Percentiles rank a stretch among this genome's conserved stretches.
Evolutionary conservation across 192 early-diverging fungal genomes (phyloP).

Genomic region (Funneliformis geosporum): DNA sequence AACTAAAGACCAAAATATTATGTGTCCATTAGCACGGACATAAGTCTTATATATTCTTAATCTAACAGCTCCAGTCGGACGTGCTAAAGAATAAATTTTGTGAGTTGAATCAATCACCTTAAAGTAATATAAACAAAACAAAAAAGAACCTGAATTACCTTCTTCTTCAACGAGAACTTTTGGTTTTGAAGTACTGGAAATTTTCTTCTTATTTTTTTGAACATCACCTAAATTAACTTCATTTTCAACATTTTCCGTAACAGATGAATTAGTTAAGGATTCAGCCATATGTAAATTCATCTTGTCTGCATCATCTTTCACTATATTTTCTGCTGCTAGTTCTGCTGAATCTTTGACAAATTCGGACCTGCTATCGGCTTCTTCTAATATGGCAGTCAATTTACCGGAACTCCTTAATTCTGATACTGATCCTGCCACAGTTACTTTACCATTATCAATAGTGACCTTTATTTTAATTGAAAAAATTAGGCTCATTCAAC

Average conservation of each 20-base stretch:
- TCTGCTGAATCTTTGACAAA: not conserved
- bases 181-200: constrained; percentile 54
- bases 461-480: not conserved
- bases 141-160: constrained; percentile 19
- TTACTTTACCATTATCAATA: constrained; percentile 8
- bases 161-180: constrained; percentile 43
- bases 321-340: not conserved
- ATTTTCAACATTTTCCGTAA: constrained; percentile 56
- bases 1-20: constrained; percentile 62
- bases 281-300: not conserved
- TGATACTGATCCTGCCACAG: constrained; percentile 10
- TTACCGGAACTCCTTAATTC: constrained; percentile 32
- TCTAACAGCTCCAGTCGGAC: constrained; percentile 77
- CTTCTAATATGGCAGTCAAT: constrained; percentile 37
- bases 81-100: constrained; percentile 44
- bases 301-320: not conserved
- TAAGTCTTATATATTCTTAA: constrained; percentile 79
- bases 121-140: not conserved
- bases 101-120: too few relatives aligned
- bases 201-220: constrained; percentile 21
- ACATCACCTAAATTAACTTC: not conserved
- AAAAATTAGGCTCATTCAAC: not conserved
- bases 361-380: constrained; percentile 25
- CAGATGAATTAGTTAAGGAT: not conserved
- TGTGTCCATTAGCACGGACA: constrained; percentile 64